Evolutionary conservation across 2,329 filamentous ascomycete species (phyloP).

Genomic region (Cladosporium sp.): DNA sequence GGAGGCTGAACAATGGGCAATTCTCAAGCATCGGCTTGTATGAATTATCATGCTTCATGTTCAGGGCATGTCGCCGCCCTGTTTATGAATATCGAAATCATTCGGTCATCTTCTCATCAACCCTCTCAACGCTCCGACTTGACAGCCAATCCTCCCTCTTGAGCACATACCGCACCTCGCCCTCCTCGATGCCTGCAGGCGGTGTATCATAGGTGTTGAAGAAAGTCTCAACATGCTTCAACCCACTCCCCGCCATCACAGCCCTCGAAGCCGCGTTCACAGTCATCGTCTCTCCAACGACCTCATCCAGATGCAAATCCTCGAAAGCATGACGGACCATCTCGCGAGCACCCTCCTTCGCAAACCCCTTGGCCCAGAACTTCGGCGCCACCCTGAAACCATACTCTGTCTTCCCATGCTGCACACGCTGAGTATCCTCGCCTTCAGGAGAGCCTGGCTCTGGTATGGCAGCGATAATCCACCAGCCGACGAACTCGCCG

Average conservation of each 20-base stretch:
- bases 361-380: slow-evolving; percentile 38
- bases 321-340: slow-evolving; percentile 37
- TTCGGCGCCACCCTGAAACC: slow-evolving; percentile 35
- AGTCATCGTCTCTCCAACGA: slow-evolving; percentile 38
- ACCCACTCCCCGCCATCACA: slow-evolving; percentile 20
- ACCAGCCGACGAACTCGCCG: slow-evolving; percentile 39
- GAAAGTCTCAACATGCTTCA: slow-evolving; percentile 22
- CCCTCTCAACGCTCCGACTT: not conserved
- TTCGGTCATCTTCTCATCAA: not conserved
- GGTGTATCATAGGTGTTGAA: slow-evolving; percentile 21
- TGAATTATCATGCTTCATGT: not conserved
- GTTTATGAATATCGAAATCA: not conserved
- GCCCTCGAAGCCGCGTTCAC: slow-evolving; percentile 36
- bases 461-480: slow-evolving; percentile 32
- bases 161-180: slow-evolving; percentile 18
- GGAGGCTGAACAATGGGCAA: too few species aligned
- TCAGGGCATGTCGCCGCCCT: not conserved
- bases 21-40: not conserved
- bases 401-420: slow-evolving; percentile 29
- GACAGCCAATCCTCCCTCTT: slow-evolving; percentile 13
- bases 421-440: not conserved
- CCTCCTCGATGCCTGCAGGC: slow-evolving; percentile 21
- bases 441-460: not conserved
- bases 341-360: slow-evolving; percentile 37
- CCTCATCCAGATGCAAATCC: slow-evolving; percentile 31